These are phyloP conservation scores for Cnidoscolus chayamansa DNA, from an alignment of 441 rosid species.

Conservation along the genomic window DNA sequence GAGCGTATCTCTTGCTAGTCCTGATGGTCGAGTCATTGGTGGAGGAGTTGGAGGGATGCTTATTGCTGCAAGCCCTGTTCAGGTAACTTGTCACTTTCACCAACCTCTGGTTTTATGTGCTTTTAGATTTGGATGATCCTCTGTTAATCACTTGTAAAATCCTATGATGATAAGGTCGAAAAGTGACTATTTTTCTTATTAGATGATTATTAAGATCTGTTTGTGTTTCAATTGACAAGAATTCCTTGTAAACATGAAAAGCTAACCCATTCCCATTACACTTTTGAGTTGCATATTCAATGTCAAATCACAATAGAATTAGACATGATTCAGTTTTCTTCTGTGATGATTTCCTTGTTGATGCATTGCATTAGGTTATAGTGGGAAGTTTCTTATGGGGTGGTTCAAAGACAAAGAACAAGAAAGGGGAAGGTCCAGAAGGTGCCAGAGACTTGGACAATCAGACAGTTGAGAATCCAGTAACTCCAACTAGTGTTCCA, in stretches of 20 bases:
- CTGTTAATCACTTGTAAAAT: not conserved
- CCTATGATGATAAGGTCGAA: not conserved
- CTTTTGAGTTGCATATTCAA: not conserved
- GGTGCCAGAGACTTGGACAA: constrained; percentile 42
- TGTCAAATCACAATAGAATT: not conserved
- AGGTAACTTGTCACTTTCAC: constrained; percentile 42
- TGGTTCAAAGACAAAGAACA: constrained; percentile 56
- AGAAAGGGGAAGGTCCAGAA: constrained; percentile 49
- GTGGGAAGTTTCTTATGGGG: constrained; percentile 91
- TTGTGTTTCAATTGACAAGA: not conserved
- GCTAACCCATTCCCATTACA: not conserved
- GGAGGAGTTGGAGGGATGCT: constrained; percentile 89
- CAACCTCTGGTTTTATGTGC: not conserved
- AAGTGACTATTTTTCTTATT: not conserved
- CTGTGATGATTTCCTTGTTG: not conserved
- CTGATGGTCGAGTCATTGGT: constrained; percentile 90
- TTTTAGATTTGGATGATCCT: not conserved
- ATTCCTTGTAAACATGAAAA: too few relatives aligned
- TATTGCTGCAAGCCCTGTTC: constrained; percentile 81
- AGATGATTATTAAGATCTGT: not conserved
- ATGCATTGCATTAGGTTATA: constrained; percentile 49
- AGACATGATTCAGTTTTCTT: not conserved
- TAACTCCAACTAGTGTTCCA: constrained; percentile 41
- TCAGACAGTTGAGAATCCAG: constrained; percentile 40
- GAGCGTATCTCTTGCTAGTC: constrained; percentile 82